These are phyloP conservation scores for Capsicum pubescens DNA, from an alignment of 257 asterid species.

Conservation along the genomic window DNA sequence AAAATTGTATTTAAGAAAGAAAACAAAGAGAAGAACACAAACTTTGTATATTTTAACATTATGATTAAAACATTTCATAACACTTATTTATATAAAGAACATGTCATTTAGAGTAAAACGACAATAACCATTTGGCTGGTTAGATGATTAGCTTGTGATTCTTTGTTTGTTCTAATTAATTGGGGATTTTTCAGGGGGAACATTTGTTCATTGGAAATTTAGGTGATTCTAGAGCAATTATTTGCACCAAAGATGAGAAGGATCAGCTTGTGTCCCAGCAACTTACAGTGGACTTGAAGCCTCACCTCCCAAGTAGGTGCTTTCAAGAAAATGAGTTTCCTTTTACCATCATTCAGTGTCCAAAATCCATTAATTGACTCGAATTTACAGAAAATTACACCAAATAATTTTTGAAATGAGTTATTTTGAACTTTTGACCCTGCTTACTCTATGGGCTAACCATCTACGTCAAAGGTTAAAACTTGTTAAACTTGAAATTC, in stretches of 20 bases:
- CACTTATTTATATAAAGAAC: not conserved
- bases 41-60: not conserved
- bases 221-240: slow-evolving; percentile 88
- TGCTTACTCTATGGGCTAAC: not conserved
- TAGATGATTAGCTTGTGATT: not conserved
- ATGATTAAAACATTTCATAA: not conserved
- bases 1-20: not conserved
- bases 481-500: too few relatives aligned
- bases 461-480: not conserved
- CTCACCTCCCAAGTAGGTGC: slow-evolving; percentile 71
- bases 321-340: not conserved
- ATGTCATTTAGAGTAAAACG: not conserved
- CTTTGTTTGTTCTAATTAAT: not conserved
- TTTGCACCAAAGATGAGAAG: slow-evolving; percentile 60
- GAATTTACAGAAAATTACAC: not conserved
- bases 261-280: slow-evolving; percentile 64
- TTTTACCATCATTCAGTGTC: not conserved
- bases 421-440: not conserved
- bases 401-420: not conserved
- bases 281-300: slow-evolving; percentile 86
- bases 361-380: not conserved
- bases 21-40: too few relatives aligned
- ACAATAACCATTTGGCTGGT: not conserved
- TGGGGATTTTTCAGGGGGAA: slow-evolving; percentile 53
- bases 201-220: slow-evolving; percentile 73